These are phyloP conservation scores for Geotrichum siamense DNA, from an alignment of 1,139 yeast species.

Conservation along the genomic window DNA sequence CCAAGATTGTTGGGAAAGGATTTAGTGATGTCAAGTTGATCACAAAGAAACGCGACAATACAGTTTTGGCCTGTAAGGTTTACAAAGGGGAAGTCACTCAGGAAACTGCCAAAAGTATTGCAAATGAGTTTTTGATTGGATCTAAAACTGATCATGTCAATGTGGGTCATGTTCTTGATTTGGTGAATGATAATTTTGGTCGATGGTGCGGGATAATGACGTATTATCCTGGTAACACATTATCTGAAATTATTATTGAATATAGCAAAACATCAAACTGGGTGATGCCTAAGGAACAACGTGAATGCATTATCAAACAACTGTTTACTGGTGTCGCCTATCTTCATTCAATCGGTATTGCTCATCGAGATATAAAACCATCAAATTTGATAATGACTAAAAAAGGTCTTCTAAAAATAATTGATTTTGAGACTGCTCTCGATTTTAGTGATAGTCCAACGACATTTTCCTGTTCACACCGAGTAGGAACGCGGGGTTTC, in stretches of 20 bases:
- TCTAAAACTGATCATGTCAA: neutral
- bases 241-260: neutral
- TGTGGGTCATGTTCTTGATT: neutral
- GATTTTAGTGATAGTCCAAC: neutral
- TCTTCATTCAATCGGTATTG: constrained; percentile 58
- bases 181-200: neutral
- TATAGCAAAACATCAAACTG: neutral
- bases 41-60: too few relatives aligned
- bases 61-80: neutral
- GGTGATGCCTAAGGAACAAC: neutral
- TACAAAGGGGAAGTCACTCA: neutral
- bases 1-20: neutral
- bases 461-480: neutral
- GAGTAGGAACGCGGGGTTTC: neutral
- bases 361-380: constrained; percentile 88
- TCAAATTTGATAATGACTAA: constrained; percentile 74
- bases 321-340: constrained; percentile 27
- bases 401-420: neutral
- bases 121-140: neutral
- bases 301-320: neutral
- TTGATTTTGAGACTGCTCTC: neutral
- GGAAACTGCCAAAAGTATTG: neutral
- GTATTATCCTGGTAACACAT: neutral
- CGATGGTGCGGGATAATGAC: neutral
- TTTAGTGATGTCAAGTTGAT: neutral